Percentiles rank a stretch among this genome's conserved stretches.
Evolutionary conservation across 257 asterid genomes (phyloP).

Genomic region (Lithospermum erythrorhizon): DNA sequence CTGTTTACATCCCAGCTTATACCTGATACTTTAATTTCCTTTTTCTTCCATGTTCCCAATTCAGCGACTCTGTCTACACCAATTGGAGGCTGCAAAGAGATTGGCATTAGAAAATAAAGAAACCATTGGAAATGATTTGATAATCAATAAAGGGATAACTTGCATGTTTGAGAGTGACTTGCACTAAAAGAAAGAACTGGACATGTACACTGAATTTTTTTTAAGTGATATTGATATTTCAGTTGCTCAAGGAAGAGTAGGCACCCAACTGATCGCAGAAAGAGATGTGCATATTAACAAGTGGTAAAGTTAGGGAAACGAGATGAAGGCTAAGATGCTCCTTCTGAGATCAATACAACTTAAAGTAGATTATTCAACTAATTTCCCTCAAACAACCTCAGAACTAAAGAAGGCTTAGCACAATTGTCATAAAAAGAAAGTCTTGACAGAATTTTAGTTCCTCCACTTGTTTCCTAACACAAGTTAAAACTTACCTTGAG

Average conservation of each 20-base stretch:
- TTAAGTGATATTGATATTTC: no score
- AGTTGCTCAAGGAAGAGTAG: no score
- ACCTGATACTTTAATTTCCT: constrained; percentile 57
- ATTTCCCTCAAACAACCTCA: no score
- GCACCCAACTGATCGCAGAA: no score
- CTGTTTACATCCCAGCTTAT: constrained; percentile 83
- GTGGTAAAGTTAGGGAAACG: no score
- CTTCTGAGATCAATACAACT: no score
- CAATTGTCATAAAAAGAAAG: not conserved
- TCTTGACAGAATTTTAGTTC: not conserved
- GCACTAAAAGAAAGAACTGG: not conserved
- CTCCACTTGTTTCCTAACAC: not conserved
- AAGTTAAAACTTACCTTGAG: not conserved
- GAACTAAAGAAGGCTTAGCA: no score
- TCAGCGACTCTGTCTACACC: constrained; percentile 48
- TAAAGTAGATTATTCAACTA: no score
- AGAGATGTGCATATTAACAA: no score
- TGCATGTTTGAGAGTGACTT: not conserved
- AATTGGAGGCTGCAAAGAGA: constrained; percentile 61
- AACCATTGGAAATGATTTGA: not conserved
- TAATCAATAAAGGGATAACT: not conserved
- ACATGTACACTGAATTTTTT: no score
- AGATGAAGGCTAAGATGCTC: no score
- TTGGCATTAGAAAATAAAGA: not conserved
- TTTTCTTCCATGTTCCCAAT: constrained; percentile 59